Conservation (phyloP, 1,139 yeast species). For the Scheffersomyces stambukii region DNA sequence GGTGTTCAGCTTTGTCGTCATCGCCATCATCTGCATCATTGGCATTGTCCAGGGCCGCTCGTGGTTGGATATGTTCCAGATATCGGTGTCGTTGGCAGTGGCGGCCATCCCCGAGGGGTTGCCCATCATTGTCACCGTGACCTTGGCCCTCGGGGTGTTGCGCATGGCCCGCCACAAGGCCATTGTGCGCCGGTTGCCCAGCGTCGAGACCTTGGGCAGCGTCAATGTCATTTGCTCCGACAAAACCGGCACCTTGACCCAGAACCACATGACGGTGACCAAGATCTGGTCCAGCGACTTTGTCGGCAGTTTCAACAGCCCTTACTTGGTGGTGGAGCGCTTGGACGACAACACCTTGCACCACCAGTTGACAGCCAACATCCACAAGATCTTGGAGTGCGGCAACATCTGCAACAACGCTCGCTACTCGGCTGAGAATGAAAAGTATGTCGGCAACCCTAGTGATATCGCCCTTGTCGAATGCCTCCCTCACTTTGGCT, state of each 20-base stretch:
- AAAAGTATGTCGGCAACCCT: conserved; percentile 82
- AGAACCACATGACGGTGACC: conserved; percentile 90
- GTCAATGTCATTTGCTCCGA: conserved; percentile 94
- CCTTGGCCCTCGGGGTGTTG: conserved; percentile 89
- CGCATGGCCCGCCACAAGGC: conserved; percentile 94
- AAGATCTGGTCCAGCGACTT: conserved; percentile 79
- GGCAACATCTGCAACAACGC: conserved; percentile 85
- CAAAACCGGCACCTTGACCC: conserved; percentile 92
- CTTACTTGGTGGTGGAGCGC: conserved; percentile 48
- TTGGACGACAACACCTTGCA: conserved; percentile 36
- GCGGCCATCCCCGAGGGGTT: conserved; percentile 98
- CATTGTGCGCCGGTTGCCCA: conserved; percentile 86
- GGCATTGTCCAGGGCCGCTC: conserved; percentile 88
- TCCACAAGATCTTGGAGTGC: conserved; percentile 52
- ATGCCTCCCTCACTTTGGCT: conserved; percentile 62
- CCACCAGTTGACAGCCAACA: conserved; percentile 48
- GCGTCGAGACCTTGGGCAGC: conserved; percentile 93
- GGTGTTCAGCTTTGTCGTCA: conserved; percentile 72
- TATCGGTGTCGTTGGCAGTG: conserved; percentile 91
- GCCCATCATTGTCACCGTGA: conserved; percentile 94
- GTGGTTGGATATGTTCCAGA: conserved; percentile 96
- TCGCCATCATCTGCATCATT: conserved; percentile 80
- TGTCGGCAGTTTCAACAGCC: conserved; percentile 47
- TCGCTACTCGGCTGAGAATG: conserved; percentile 62
- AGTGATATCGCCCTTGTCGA: conserved; percentile 90